Conservation (phyloP, 164 flowering plant species). For the Piper betle region DNA sequence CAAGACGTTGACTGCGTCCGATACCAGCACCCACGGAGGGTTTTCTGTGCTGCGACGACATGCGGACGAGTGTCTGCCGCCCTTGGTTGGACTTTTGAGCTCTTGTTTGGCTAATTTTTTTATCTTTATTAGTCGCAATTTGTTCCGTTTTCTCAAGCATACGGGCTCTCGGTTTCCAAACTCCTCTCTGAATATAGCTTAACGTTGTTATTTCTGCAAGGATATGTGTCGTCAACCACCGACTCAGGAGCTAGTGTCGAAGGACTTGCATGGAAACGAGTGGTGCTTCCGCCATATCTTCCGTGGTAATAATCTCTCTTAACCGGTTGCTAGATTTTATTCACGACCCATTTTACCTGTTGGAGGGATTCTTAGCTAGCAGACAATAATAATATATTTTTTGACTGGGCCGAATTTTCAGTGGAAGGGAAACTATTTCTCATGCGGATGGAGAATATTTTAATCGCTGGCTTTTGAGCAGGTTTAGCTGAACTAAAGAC, state of each 20-base stretch:
- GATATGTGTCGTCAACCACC: conserved; percentile 98
- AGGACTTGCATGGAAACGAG: conserved; percentile 88
- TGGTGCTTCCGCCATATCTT: conserved; percentile 95
- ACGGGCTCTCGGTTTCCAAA: no score
- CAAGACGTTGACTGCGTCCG: conserved; percentile 90
- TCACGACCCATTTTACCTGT: no score
- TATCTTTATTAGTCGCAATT: background rate
- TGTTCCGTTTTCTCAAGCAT: no score
- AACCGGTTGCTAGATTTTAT: background rate
- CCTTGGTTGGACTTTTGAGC: conserved; percentile 40
- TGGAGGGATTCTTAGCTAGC: no score
- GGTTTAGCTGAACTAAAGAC: background rate
- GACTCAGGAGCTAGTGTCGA: conserved; percentile 84
- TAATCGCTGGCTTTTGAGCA: background rate
- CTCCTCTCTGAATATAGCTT: background rate
- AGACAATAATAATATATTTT: no score
- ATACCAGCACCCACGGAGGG: conserved; percentile 99
- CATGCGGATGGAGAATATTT: no score
- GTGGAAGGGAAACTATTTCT: no score
- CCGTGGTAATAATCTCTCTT: conserved; percentile 44
- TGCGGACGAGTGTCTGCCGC: conserved; percentile 97
- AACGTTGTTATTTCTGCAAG: conserved; percentile 18
- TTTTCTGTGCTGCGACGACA: conserved; percentile 89
- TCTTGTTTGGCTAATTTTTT: background rate
- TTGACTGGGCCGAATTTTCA: no score